These are phyloP conservation scores for Sarocladiaceae sp. DNA, from an alignment of 2,329 filamentous ascomycete species.

Conservation along the genomic window DNA sequence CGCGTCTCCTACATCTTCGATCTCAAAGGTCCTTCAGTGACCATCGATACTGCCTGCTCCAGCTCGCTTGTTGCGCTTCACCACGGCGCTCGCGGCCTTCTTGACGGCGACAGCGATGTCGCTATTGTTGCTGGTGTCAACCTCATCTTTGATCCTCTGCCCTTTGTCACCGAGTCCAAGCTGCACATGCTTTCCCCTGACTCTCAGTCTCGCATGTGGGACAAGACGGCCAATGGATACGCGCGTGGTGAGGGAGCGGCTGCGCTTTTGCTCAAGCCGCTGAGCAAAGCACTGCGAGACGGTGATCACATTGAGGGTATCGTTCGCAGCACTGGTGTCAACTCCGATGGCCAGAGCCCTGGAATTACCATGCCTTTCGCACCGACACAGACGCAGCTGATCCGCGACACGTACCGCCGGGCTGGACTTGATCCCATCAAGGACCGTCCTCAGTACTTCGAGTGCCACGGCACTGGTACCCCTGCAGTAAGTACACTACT, in stretches of 20 bases:
- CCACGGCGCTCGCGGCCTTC: slow-evolving; percentile 28
- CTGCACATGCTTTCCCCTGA: not conserved
- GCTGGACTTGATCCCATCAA: slow-evolving; percentile 32
- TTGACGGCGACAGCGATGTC: slow-evolving; percentile 23
- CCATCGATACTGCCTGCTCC: slow-evolving; percentile 42
- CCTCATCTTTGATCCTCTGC: slow-evolving; percentile 11
- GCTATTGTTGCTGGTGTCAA: slow-evolving; percentile 27
- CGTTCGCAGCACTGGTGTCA: slow-evolving; percentile 45
- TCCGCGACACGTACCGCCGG: slow-evolving; percentile 37
- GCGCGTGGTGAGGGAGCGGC: slow-evolving; percentile 57
- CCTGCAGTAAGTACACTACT: too few relatives aligned
- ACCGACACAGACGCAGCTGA: slow-evolving; percentile 44
- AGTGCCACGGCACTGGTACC: slow-evolving; percentile 56
- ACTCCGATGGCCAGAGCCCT: slow-evolving; percentile 45
- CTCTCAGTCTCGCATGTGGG: slow-evolving; percentile 37
- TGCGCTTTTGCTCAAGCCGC: slow-evolving; percentile 51
- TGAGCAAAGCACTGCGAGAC: slow-evolving; percentile 50
- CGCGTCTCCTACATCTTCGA: slow-evolving; percentile 12
- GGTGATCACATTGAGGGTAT: slow-evolving; percentile 51
- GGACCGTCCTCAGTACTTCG: slow-evolving; percentile 43
- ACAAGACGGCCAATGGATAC: slow-evolving; percentile 56
- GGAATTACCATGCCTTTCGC: slow-evolving; percentile 54
- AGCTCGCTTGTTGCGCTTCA: slow-evolving; percentile 35
- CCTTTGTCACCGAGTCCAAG: not conserved
- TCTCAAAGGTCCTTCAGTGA: slow-evolving; percentile 23